Base-by-base conservation (phyloP, 1,139 yeast genomes). In the Yamadazyma diddensiae region DNA sequence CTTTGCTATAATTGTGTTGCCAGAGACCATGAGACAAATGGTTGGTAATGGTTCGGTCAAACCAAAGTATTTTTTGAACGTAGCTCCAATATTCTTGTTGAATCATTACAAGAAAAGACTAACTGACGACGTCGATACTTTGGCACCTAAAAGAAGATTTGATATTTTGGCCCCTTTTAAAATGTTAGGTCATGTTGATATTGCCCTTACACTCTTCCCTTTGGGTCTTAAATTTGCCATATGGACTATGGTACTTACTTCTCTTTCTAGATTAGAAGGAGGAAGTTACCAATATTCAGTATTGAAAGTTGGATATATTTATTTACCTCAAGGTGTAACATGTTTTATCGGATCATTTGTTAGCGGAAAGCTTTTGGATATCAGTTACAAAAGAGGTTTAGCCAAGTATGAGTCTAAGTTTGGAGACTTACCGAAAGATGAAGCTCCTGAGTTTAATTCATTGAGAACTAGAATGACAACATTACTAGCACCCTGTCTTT, bases 41-140 rank as follows among this genome's bases (percentile, higher is more conserved):
- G 70, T 59, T 6, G 72, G 72, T 0, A 65, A 65, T 42, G 70
- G 70, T 3, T 55, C 67, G 2, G 46, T 65, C 0, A 25, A 29
- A 3, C 70, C 71, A 1, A 41, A 36, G 6, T 36, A 30, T 4
- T 13, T 45, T 1, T 11, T 54, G 3, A 50, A 62, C 37, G 41
- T 42, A 13, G 49, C 59, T 34, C 52, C 59, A 1, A 41, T 59
- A 14, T 41, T 61, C 14, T 37, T 42, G 6, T 32, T 62, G 2
- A 59, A 62, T 0, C 48, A 44, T 24, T 55, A 57, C 33, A 46
- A 41, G 26, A 37, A 41, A 11, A 49, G 50, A 30, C 41, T 64
- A 30, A 54, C 53, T 5, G 53, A 62, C 35, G 66, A 62, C 29
- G 25, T 14, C 4, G 23, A 37, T 1, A 62, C 71, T 1, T 39